Evolutionary conservation across 306 rosid species (phyloP), one percentile per base, ranked within the genome.

Genomic region (Mimosa pudica): DNA sequence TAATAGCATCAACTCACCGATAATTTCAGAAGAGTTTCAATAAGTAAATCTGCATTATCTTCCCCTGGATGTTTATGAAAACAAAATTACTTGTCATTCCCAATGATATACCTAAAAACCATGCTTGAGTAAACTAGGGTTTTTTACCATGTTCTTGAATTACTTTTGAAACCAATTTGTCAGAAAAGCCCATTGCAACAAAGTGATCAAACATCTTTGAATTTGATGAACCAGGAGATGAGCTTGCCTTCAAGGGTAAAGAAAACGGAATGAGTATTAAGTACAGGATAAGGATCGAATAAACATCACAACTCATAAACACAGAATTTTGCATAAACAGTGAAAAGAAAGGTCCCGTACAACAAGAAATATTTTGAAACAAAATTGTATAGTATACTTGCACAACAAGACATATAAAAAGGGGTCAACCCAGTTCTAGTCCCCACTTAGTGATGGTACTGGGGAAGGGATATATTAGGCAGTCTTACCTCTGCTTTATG

Each of bases 161-260:
- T n/a, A 87, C 98, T 88, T 89, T 92, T 38, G 85, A 73, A 70
- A 94, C 97, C 89, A 94, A 30, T 76, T 87, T 89, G 65, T 76
- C 73, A 38, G 93, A 79, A 86, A 94, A 94, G 16, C 98, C 98
- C 98, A 94, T 94, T 51, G 83, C 83, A 35, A 91, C 79, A 73
- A 94, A 91, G 77, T 86, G 83, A 78, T 86, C 89, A 60, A 86
- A n/a, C n/a, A 86, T 76, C 92, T 89, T 92, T 76, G 93, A 77
- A 79, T 86, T 85, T 65, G 95, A 89, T 12, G 88, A 80, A 83
- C 92, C 90, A 58, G 91, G 83, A 78, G 86, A 83, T n/a, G 93
- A 83, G 83, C 89, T 80, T 74, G 89, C 91, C 98, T 94, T 62
- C 10, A 73, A 70, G 42, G 73, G 32, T 4, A 42, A 66, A 48